Base-by-base conservation (phyloP, 768 basidiomycete species). In the Asterophora parasitica region DNA sequence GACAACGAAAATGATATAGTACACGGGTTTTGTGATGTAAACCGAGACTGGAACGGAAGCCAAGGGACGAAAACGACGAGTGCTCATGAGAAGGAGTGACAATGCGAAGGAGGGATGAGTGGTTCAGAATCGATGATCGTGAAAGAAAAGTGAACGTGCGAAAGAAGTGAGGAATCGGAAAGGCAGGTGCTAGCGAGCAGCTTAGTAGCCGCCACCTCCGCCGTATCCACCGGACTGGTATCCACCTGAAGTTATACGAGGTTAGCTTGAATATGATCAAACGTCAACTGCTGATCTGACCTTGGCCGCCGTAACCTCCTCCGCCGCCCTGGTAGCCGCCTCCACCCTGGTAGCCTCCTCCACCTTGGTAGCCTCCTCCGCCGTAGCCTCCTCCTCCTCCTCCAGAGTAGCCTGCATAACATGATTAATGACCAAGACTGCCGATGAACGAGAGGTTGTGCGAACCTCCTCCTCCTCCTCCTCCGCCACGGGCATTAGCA, bases 401-500 rank as follows among this genome's bases (percentile, higher is more conserved):
- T 3, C 54, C 46, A 9, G 31, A 42, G 37, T 58, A 60, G 6
- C 55, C 62, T 51, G 20, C n/a, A 42, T 42, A 23, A 34, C 20
- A 28, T 42, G 7, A 47, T 41, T 45, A 10, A 42, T 38, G 9
- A 37, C 5, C 27, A 34, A 33, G 34, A 41, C 41, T 42, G 13
- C 4, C 16, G 17, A 12, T 4, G 9, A 28, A 31, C 30, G 6
- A 26, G 31, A 17, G 34, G 16, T 20, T 33, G 20, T 9, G 42
- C 58, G 36, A 19, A 57, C 74, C 71, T 48, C 73, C 67, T 7
- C 79, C 79, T 31, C 77, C 75, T 0, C 79, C 78, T 44, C 75
- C 75, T 0, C 79, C 78, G 43, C 75, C 71, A 4, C 85, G 77
- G 41, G 84, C 81, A 54, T 90, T 88, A 32, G 87, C 85, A 44